Base-by-base conservation (phyloP, 2,329 filamentous ascomycete species). In the Trichoderma breve region DNA sequence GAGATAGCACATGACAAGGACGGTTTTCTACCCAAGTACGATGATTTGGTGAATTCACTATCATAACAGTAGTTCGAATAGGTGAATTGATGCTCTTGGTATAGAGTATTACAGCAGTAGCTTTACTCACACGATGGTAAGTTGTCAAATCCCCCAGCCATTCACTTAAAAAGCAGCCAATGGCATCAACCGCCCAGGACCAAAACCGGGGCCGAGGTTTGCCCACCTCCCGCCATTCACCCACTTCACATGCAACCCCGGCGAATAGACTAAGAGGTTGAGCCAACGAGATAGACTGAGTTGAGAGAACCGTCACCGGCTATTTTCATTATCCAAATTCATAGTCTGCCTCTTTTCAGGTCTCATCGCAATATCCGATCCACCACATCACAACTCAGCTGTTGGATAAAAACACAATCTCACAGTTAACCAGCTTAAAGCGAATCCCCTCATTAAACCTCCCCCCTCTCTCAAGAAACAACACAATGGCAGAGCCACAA, bases 161-260 rank as follows among this genome's bases (percentile, higher is more conserved):
- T 67, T 34, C 18, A 43, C 32, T 67, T 57, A 60, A 68, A 39
- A 28, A 43, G 34, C n/a, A 60, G 65, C 65, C 53, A 68, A 68
- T 68, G 53, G 58, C 53, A 60, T 68, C 36, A 34, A 21, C 7
- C 30, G 1, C n/a, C 11, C 47, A 26, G 5, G 8, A 11, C 11
- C 34, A 18, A 60, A 34, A 32, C 55, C 53, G 66, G 36, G 39
- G 66, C 66, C 66, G 66, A 70, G 66, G 66, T 70, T 70, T 70
- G 55, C 57, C 66, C 66, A 70, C 24, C n/a, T 57, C 66, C 32
- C 26, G 34, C 30, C 53, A 43, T n/a, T 60, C 55, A 68, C 53
- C 55, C 65, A 60, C 65, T 60, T 60, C 65, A 47, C 65, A 58
- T 58, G 34, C 34, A 43, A n/a, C n/a, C 43, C 43, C 7, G n/a